Evolutionary conservation across 2,329 filamentous ascomycete genomes (phyloP).

Genomic region (Aspergillus sp.): DNA sequence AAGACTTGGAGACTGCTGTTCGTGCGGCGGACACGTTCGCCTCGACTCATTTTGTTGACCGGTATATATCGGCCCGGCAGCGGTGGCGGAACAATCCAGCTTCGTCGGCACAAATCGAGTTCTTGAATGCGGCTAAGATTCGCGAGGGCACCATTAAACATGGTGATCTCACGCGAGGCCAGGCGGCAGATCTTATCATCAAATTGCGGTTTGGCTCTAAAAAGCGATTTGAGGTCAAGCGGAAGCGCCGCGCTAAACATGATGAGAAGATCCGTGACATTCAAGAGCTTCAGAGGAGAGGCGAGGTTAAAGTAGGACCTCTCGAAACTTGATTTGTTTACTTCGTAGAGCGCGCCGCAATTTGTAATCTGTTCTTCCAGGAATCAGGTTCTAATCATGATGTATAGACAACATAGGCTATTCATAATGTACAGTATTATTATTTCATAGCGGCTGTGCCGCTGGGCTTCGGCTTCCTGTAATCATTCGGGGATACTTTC

Average conservation of each 20-base stretch:
- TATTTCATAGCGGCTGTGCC: background rate
- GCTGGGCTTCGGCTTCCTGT: background rate
- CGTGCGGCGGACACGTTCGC: constrained; percentile 86
- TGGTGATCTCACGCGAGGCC: constrained; percentile 72
- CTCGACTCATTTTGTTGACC: constrained; percentile 65
- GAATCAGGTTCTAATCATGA: background rate
- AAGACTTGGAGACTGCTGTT: constrained; percentile 74
- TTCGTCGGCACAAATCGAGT: constrained; percentile 52
- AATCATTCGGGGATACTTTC: background rate
- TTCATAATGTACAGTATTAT: background rate
- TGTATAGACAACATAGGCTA: background rate
- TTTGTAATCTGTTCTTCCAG: background rate
- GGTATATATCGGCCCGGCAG: constrained; percentile 68
- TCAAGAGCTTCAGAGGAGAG: constrained; percentile 9
- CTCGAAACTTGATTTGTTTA: background rate
- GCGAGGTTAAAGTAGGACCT: constrained; percentile 15
- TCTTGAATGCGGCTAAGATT: constrained; percentile 46
- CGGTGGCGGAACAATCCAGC: constrained; percentile 73
- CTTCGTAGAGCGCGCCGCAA: background rate
- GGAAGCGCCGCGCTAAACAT: constrained; percentile 16
- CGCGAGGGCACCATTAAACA: constrained; percentile 23
- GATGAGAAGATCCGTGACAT: constrained; percentile 17
- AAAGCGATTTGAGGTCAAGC: constrained; percentile 61
- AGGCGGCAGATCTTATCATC: constrained; percentile 87
- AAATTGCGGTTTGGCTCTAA: constrained; percentile 83